Evolutionary conservation across 306 rosid genomes (phyloP).

Genomic region (Acmispon strigosus): DNA sequence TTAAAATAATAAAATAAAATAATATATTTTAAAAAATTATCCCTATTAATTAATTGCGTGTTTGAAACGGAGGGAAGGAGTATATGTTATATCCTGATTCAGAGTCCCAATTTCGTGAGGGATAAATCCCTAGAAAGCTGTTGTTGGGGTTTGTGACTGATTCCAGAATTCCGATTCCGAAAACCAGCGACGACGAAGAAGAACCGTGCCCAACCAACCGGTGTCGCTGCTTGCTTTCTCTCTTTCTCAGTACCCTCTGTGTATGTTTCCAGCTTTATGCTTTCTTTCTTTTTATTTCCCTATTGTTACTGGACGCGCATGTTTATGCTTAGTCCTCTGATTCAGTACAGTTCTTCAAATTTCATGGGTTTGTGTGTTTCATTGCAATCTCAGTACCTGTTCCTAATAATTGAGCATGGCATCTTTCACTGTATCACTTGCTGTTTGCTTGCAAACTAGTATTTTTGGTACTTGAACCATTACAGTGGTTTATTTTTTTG

Average conservation of each 20-base stretch:
- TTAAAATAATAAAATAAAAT: no score
- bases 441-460: constrained; percentile 13
- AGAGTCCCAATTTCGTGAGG: background rate
- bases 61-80: no score
- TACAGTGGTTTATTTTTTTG: background rate
- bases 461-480: background rate
- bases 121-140: constrained; percentile 2
- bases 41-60: no score
- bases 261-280: background rate
- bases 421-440: background rate
- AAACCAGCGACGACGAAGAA: background rate
- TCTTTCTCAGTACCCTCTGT: constrained; percentile 12
- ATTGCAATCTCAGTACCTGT: background rate
- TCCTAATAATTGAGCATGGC: background rate
- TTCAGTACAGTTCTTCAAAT: background rate
- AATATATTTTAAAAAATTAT: no score
- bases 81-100: no score
- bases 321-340: background rate
- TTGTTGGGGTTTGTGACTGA: background rate
- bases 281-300: background rate
- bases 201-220: background rate
- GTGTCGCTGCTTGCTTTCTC: background rate
- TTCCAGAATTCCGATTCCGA: background rate
- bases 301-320: background rate
- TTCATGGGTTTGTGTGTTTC: background rate